A percentile compares a stretch with the other conserved stretches of the same genome.
phyloP scores from a whole-genome alignment of 768 basidiomycete genomes.

The Cystofilobasidium ferigula region DNA sequence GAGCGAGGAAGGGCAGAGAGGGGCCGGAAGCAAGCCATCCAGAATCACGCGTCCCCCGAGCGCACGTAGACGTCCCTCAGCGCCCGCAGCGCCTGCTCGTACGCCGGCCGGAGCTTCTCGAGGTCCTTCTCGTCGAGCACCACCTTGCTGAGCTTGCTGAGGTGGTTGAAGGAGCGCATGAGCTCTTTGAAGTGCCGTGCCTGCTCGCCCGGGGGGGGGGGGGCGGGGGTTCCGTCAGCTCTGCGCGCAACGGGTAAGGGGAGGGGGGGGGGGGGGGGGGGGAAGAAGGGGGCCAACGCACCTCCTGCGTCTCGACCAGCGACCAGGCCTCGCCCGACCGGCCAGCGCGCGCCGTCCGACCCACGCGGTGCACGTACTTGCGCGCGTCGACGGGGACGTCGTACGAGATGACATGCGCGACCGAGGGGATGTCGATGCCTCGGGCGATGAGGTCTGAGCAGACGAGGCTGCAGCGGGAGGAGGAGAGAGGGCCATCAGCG shows the following conservation, averaged over 20 bases:
- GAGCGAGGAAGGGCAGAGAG: neutral
- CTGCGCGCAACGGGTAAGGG: constrained; percentile 12
- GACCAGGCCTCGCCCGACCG: constrained; percentile 83
- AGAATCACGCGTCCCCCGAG: neutral
- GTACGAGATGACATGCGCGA: constrained; percentile 87
- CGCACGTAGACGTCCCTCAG: neutral
- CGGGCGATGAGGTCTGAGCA: constrained; percentile 93
- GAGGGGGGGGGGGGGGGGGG: neutral
- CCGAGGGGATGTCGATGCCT: constrained; percentile 86
- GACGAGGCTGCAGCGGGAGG: constrained; percentile 52
- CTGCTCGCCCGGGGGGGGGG: constrained; percentile 39
- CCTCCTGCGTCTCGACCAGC: constrained; percentile 75
- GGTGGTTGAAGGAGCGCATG: constrained; percentile 60
- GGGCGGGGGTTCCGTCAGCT: too few relatives aligned
- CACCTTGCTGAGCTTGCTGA: constrained; percentile 56
- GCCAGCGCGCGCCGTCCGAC: constrained; percentile 89
- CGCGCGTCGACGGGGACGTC: constrained; percentile 95
- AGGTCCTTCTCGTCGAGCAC: constrained; percentile 55
- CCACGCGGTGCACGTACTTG: constrained; percentile 95
- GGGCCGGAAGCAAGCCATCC: too few relatives aligned
- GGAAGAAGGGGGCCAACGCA: constrained; percentile 21
- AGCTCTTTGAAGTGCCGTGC: constrained; percentile 79
- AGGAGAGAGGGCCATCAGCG: neutral
- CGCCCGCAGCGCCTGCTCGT: constrained; percentile 45
- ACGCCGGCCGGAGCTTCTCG: constrained; percentile 47